Evolutionary conservation across 495 filamentous ascomycete genomes (phyloP).

Genomic region (Jackrogersella minutella): DNA sequence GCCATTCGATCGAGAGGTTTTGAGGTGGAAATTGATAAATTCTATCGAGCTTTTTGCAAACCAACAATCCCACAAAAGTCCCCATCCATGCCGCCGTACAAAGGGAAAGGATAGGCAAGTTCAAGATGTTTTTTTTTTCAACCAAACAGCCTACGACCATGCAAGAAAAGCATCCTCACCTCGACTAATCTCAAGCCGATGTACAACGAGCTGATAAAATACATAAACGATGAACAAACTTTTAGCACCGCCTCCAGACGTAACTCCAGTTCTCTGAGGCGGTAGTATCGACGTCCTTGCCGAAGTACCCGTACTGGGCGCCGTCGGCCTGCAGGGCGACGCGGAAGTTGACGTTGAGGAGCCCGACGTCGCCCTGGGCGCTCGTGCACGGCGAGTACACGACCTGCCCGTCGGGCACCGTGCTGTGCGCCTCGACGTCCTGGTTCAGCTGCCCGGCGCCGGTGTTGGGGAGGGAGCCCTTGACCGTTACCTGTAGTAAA

Average conservation of each 20-base stretch:
- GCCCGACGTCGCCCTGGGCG: slow-evolving; percentile 45
- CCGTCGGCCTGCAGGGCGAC: slow-evolving; percentile 46
- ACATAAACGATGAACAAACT: neutral
- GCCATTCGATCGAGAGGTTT: too few relatives aligned
- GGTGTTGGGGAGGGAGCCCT: slow-evolving; percentile 39
- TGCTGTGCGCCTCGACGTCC: slow-evolving; percentile 43
- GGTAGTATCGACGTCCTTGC: slow-evolving; percentile 42
- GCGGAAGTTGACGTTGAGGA: slow-evolving; percentile 58
- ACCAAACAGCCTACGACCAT: neutral
- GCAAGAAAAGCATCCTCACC: neutral
- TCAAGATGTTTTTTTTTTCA: neutral
- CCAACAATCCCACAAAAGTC: neutral
- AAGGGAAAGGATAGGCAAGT: neutral
- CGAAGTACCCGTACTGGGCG: slow-evolving; percentile 48
- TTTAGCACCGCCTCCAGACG: slow-evolving; percentile 54
- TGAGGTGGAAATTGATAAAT: slow-evolving; percentile 12
- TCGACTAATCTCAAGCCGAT: too few relatives aligned
- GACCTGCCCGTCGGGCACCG: slow-evolving; percentile 32
- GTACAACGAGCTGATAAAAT: too few relatives aligned
- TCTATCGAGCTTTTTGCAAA: slow-evolving; percentile 22
- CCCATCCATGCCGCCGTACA: slow-evolving; percentile 10
- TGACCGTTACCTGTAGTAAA: slow-evolving; percentile 32
- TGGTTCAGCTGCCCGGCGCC: slow-evolving; percentile 41
- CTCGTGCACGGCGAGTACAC: slow-evolving; percentile 54
- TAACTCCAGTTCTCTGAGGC: slow-evolving; percentile 51